These are phyloP conservation scores for Entomortierella chlamydospora DNA, from an alignment of 192 early-diverging fungal species.

Conservation along the genomic window DNA sequence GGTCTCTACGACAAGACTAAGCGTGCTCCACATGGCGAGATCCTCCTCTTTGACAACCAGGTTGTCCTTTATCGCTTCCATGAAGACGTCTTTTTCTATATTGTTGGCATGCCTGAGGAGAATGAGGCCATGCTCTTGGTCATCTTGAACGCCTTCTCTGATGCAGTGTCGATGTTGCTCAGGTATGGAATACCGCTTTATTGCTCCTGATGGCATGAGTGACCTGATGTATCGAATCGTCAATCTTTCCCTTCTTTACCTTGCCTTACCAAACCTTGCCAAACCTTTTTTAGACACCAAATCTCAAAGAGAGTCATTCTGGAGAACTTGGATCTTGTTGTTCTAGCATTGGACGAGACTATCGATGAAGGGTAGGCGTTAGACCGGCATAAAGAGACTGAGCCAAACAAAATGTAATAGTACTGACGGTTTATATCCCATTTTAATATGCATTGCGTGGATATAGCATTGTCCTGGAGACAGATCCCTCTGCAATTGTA, in stretches of 20 bases:
- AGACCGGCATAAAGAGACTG: background rate
- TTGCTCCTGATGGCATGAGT: background rate
- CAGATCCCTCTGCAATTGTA: slow-evolving; percentile 80
- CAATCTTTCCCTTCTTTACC: background rate
- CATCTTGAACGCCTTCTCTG: slow-evolving; percentile 84
- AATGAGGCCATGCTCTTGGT: slow-evolving; percentile 91
- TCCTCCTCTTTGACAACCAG: slow-evolving; percentile 94
- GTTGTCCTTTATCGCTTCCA: slow-evolving; percentile 88
- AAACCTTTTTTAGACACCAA: slow-evolving; percentile 78
- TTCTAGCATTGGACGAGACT: slow-evolving; percentile 92
- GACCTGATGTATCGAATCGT: background rate
- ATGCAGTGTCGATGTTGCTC: slow-evolving; percentile 86
- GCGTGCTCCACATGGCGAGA: slow-evolving; percentile 79
- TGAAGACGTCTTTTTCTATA: slow-evolving; percentile 91
- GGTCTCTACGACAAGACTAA: slow-evolving; percentile 93
- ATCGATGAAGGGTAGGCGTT: slow-evolving; percentile 89
- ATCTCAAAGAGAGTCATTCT: slow-evolving; percentile 91
- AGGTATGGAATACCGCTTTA: slow-evolving; percentile 61
- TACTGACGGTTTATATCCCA: background rate
- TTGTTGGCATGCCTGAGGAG: slow-evolving; percentile 91
- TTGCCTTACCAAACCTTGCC: background rate
- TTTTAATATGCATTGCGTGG: background rate
- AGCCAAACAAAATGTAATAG: background rate
- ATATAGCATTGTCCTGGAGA: slow-evolving; percentile 78
- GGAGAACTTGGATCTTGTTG: slow-evolving; percentile 92